Evolutionary conservation across 2,329 filamentous ascomycete species (phyloP).

Genomic region (Dactylellina parvicollis): DNA sequence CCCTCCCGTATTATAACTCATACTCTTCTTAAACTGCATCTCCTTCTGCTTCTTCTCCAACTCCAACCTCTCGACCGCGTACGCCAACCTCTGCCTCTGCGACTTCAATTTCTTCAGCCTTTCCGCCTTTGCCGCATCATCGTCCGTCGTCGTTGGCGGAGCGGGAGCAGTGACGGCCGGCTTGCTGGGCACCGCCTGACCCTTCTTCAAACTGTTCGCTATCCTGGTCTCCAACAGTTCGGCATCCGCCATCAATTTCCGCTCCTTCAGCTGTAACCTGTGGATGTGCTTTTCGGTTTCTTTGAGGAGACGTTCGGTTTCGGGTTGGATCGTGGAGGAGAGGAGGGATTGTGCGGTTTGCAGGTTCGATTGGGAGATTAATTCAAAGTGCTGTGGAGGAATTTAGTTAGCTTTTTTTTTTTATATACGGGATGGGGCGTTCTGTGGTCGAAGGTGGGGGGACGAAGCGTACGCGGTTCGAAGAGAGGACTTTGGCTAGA

Average conservation of each 20-base stretch:
- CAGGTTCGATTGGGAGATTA: constrained; percentile 85
- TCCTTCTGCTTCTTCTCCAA: constrained; percentile 80
- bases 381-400: constrained; percentile 79
- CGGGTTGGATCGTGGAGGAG: constrained; percentile 88
- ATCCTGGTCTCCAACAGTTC: constrained; percentile 79
- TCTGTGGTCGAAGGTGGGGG: background rate
- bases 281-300: constrained; percentile 86
- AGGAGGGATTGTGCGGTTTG: constrained; percentile 83
- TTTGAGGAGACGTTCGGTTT: constrained; percentile 79
- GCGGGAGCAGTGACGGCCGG: constrained; percentile 48
- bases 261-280: constrained; percentile 81
- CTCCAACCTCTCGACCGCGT: constrained; percentile 85
- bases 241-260: constrained; percentile 81
- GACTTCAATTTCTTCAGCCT: constrained; percentile 76
- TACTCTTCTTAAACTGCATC: constrained; percentile 76
- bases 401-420: constrained; percentile 1
- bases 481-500: constrained; percentile 68
- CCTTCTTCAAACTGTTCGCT: constrained; percentile 57
- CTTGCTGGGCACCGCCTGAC: constrained; percentile 47
- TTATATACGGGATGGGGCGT: background rate
- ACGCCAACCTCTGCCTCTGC: constrained; percentile 85
- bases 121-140: constrained; percentile 64
- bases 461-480: constrained; percentile 66
- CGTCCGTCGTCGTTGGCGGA: constrained; percentile 47
- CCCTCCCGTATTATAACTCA: constrained; percentile 59